Conservation (phyloP, 495 filamentous ascomycete species). For the Annulohypoxylon bovei region DNA sequence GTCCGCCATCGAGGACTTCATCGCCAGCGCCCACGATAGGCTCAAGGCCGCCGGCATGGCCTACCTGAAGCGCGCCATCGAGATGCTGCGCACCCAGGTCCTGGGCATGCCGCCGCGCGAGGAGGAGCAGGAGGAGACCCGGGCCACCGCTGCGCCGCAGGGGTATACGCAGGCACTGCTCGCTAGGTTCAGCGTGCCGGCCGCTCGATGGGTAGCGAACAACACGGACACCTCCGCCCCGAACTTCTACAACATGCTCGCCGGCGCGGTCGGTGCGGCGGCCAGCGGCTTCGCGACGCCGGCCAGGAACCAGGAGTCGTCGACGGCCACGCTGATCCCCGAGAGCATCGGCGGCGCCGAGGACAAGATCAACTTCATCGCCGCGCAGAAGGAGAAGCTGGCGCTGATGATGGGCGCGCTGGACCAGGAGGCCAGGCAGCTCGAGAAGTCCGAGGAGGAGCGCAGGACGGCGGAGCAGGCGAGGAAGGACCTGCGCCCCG, state of each 20-base stretch:
- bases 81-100: slow-evolving; percentile 76
- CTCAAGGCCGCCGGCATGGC: slow-evolving; percentile 79
- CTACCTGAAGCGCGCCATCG: slow-evolving; percentile 82
- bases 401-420: slow-evolving; percentile 75
- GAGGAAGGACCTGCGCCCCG: slow-evolving; percentile 27
- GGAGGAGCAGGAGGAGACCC: slow-evolving; percentile 52
- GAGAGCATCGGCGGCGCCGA: slow-evolving; percentile 66
- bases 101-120: slow-evolving; percentile 70
- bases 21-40: slow-evolving; percentile 81
- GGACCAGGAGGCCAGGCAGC: slow-evolving; percentile 71
- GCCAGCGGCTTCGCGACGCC: slow-evolving; percentile 9
- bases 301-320: slow-evolving; percentile 53
- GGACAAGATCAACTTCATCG: slow-evolving; percentile 75
- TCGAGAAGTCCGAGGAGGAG: slow-evolving; percentile 52
- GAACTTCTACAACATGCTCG: slow-evolving; percentile 81
- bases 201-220: slow-evolving; percentile 56
- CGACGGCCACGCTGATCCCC: slow-evolving; percentile 73
- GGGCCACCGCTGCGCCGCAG: slow-evolving; percentile 55
- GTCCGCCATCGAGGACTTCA: slow-evolving; percentile 87
- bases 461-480: slow-evolving; percentile 40
- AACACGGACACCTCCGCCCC: slow-evolving; percentile 56
- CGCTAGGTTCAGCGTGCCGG: slow-evolving; percentile 84
- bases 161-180: slow-evolving; percentile 83
- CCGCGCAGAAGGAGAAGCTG: slow-evolving; percentile 77
- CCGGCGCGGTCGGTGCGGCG: slow-evolving; percentile 66